Base-by-base conservation (phyloP, 371 early-diverging fungal species). In the Thermomucor indicae-seudaticae region DNA sequence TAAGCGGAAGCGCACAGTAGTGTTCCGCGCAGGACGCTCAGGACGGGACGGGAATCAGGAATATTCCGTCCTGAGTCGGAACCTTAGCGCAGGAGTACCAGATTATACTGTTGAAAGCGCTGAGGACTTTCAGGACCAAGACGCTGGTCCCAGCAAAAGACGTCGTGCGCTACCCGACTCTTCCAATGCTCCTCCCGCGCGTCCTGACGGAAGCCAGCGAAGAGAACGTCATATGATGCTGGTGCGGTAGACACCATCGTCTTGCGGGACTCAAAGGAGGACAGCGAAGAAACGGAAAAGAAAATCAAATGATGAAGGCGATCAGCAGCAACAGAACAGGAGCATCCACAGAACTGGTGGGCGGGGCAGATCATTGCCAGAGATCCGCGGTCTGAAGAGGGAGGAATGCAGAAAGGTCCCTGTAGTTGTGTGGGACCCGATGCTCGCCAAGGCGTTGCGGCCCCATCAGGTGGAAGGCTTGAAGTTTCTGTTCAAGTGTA, bases 401-500 rank as follows among this genome's bases (percentile, higher is more conserved):
- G 64, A 79, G 61, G 69, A 80, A 56, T 37, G 63, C 12, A 70
- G 65, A 16, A 46, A 79, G 41, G 77, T 70, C 1, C 82, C 78
- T 57, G 86, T 85, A 16, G 80, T 84, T 17, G 81, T 86, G n/a
- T n/a, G n/a, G 8, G 98, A 97, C 67, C 98, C 98, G 3, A 69
- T 81, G 0, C 75, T 97, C 2, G 80, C 83, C 1, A 79, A 81
- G 50, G 83, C 92, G n/a, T 58, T 97, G 50, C 84, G 98, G 6
- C 96, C 96, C 0, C 98, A 97, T 70, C 95, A 97, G 59, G 77
- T 95, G 14, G 97, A 96, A 58, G 98, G 98, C 35, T 93, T 75
- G 14, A 58, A 64, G 44, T 97, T 97, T 60, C 63, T 97, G 56
- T 97, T 89, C 75, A 81, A 90, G 31, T 97, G 98, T 67, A 81